phyloP scores from a whole-genome alignment of 1,284 basidiomycete genomes.

The Ustilago sp. region DNA sequence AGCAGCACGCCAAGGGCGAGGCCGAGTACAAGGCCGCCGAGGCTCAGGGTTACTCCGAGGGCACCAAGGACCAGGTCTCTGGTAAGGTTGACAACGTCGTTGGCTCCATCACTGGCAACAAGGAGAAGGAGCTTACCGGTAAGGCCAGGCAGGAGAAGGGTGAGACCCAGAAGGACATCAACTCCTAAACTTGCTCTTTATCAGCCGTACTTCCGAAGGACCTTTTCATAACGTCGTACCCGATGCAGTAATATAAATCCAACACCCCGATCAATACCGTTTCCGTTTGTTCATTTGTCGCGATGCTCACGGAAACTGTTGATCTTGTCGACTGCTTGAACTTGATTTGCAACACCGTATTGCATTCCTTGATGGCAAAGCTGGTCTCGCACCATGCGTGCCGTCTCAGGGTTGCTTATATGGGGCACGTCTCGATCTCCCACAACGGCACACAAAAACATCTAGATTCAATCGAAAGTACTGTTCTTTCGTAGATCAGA shows the following conservation, averaged over 20 bases:
- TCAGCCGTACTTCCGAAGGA: neutral
- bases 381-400: too few relatives aligned
- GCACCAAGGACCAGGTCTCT: conserved; percentile 59
- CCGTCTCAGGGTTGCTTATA: too few relatives aligned
- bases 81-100: conserved; percentile 61
- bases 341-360: too few relatives aligned
- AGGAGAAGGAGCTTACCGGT: conserved; percentile 55
- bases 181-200: conserved; percentile 28
- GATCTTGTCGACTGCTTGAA: too few relatives aligned
- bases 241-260: conserved; percentile 25
- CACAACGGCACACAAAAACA: too few relatives aligned
- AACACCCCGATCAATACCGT: conserved; percentile 21
- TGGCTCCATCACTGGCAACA: conserved; percentile 61
- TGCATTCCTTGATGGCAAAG: too few relatives aligned
- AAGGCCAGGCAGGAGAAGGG: conserved; percentile 57
- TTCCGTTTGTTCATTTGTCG: neutral
- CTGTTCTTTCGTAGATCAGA: neutral
- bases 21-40: conserved; percentile 60
- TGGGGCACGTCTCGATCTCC: too few relatives aligned
- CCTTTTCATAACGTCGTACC: conserved; percentile 8
- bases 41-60: conserved; percentile 63
- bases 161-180: conserved; percentile 57
- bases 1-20: conserved; percentile 63
- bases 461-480: too few relatives aligned
- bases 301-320: too few relatives aligned